phyloP scores from a whole-genome alignment of 129 eudicot species.

The Gnaphalium uliginosum region DNA sequence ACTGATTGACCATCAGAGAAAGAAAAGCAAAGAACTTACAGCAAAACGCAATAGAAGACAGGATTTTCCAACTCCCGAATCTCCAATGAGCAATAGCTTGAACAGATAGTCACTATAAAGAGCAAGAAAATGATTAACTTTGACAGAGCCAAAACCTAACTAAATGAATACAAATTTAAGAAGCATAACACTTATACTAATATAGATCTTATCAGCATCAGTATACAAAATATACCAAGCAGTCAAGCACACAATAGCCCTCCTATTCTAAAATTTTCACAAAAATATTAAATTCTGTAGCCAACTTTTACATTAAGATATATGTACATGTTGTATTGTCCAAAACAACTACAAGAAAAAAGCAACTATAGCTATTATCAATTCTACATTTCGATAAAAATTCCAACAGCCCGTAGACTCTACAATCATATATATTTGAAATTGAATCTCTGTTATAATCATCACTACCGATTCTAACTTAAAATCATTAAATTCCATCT shows the following conservation, averaged over 20 bases:
- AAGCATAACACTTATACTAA: not conserved
- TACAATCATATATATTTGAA: not conserved
- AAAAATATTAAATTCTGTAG: not conserved
- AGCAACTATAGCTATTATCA: not conserved
- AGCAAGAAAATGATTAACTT: conserved; percentile 5
- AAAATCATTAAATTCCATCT: not conserved
- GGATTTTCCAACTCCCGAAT: conserved; percentile 98
- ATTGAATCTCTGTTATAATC: not conserved
- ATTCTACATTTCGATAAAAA: not conserved
- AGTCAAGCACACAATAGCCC: not conserved
- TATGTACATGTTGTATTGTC: not conserved
- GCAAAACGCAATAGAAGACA: conserved; percentile 97
- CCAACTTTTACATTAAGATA: not conserved
- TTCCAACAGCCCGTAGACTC: not conserved
- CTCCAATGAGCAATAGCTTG: conserved; percentile 95
- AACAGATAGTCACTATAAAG: conserved; percentile 85
- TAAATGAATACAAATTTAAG: not conserved
- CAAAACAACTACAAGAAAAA: conserved; percentile 1
- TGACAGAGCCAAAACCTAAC: conserved; percentile 1
- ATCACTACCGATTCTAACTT: not conserved
- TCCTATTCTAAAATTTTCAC: not conserved
- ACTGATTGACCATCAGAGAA: not conserved
- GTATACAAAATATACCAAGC: not conserved
- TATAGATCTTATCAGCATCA: not conserved
- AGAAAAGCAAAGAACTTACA: conserved; percentile 36